phyloP scores from a whole-genome alignment of 768 basidiomycete genomes.

The Amanita exitialis region DNA sequence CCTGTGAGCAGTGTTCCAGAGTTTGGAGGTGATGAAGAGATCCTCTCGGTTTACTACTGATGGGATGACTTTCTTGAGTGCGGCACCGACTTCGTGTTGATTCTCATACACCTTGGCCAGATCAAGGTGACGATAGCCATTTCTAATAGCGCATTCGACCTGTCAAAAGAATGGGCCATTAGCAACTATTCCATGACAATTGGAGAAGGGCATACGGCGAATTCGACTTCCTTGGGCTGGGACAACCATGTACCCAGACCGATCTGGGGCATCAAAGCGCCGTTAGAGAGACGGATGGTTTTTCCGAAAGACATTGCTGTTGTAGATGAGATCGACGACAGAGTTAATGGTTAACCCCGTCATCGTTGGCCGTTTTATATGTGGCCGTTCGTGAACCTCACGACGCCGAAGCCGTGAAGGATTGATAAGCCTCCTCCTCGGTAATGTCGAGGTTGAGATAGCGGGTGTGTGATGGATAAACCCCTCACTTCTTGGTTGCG shows the following conservation, averaged over 20 bases:
- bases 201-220: conserved; percentile 35
- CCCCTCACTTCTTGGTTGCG: no score
- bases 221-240: conserved; percentile 65
- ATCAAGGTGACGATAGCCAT: conserved; percentile 81
- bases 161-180: conserved; percentile 15
- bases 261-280: conserved; percentile 57
- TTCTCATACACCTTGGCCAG: conserved; percentile 74
- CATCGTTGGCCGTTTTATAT: conserved; percentile 8
- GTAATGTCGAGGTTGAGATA: no score
- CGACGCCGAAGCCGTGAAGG: no score
- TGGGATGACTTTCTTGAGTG: conserved; percentile 68
- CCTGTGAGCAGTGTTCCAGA: conserved; percentile 72
- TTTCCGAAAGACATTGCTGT: conserved; percentile 33
- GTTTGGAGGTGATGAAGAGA: conserved; percentile 73
- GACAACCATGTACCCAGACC: conserved; percentile 82
- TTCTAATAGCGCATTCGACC: conserved; percentile 67
- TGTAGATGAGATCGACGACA: neutral
- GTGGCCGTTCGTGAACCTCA: neutral
- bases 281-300: conserved; percentile 30
- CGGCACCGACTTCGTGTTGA: conserved; percentile 67
- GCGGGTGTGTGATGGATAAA: no score
- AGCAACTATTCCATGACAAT: neutral
- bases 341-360: neutral
- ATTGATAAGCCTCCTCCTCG: no score
- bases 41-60: conserved; percentile 73